Conservation (phyloP, 805 yeast species). For the Saccharomycopsis capsularis region DNA sequence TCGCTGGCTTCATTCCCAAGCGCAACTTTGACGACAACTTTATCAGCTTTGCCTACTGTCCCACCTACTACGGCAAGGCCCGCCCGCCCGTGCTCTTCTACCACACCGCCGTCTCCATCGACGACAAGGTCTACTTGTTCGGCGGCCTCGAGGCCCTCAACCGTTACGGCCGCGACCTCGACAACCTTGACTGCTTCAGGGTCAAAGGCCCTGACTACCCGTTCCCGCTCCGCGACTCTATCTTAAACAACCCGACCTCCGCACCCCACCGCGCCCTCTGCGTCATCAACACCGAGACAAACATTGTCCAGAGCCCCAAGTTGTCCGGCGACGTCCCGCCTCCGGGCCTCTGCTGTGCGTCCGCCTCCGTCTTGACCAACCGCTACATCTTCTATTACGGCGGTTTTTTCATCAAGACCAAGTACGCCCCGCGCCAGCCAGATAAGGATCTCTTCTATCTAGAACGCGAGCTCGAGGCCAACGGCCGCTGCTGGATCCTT, state of each 20-base stretch:
- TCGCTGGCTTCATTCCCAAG: too few species aligned
- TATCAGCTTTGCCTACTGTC: conserved; percentile 20
- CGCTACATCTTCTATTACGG: conserved; percentile 59
- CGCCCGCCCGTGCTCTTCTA: conserved; percentile 37
- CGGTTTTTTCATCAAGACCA: conserved; percentile 46
- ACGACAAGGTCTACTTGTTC: conserved; percentile 32
- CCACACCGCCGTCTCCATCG: conserved; percentile 36
- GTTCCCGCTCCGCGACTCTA: conserved; percentile 36
- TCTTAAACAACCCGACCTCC: conserved; percentile 37
- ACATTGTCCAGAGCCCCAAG: conserved; percentile 28
- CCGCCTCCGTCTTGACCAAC: conserved; percentile 45
- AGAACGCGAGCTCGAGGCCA: conserved; percentile 40
- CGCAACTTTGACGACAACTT: background rate
- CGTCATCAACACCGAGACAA: conserved; percentile 35
- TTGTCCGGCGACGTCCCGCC: conserved; percentile 32
- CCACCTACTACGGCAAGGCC: conserved; percentile 33
- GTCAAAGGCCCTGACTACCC: conserved; percentile 30
- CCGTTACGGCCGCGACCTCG: background rate
- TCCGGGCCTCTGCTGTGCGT: conserved; percentile 43
- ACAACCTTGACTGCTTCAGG: background rate
- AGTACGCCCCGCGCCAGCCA: conserved; percentile 23
- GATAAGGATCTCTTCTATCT: conserved; percentile 23
- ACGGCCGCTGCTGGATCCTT: conserved; percentile 50
- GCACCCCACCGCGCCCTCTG: conserved; percentile 34
- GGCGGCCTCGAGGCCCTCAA: conserved; percentile 34